Percentiles rank a stretch among this genome's conserved stretches.
Conservation (phyloP, 1,284 basidiomycete species). For the Heimioporus punctisporus region DNA sequence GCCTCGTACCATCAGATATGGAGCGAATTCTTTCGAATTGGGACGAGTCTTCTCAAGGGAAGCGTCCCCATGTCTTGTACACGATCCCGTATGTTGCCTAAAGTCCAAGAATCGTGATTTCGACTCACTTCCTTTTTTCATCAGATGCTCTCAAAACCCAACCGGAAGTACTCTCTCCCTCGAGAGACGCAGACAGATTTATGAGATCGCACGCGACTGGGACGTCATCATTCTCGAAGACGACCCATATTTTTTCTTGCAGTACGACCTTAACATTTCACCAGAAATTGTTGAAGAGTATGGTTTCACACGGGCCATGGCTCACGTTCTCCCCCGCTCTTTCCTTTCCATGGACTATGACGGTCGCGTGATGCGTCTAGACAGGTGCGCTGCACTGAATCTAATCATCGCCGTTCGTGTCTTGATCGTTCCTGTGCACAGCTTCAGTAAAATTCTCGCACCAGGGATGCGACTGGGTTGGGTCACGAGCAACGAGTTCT, state of each 20-base stretch:
- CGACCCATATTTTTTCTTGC: constrained; percentile 62
- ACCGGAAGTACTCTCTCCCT: constrained; percentile 51
- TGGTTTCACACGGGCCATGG: constrained; percentile 32
- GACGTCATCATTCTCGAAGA: constrained; percentile 54
- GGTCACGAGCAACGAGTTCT: constrained; percentile 47
- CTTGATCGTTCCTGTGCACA: constrained; percentile 8
- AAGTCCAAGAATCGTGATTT: not conserved
- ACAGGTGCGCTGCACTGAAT: constrained; percentile 30
- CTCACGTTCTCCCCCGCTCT: constrained; percentile 39
- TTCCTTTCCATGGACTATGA: constrained; percentile 55
- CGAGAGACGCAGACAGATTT: constrained; percentile 54
- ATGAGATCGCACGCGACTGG: constrained; percentile 56
- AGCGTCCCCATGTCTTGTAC: constrained; percentile 33
- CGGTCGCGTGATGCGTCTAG: constrained; percentile 57
- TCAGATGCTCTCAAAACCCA: constrained; percentile 51
- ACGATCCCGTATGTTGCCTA: constrained; percentile 30
- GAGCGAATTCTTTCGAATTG: constrained; percentile 50
- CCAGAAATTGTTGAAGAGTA: constrained; percentile 26
- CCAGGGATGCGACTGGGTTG: constrained; percentile 62
- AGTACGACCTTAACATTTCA: constrained; percentile 32
- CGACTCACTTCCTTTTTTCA: constrained; percentile 13
- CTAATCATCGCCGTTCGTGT: constrained; percentile 34
- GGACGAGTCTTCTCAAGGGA: constrained; percentile 42
- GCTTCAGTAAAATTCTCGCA: constrained; percentile 44
- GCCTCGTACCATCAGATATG: constrained; percentile 51